phyloP scores from a whole-genome alignment of 352 stramenopile genomes.

The Pythium sp. region DNA sequence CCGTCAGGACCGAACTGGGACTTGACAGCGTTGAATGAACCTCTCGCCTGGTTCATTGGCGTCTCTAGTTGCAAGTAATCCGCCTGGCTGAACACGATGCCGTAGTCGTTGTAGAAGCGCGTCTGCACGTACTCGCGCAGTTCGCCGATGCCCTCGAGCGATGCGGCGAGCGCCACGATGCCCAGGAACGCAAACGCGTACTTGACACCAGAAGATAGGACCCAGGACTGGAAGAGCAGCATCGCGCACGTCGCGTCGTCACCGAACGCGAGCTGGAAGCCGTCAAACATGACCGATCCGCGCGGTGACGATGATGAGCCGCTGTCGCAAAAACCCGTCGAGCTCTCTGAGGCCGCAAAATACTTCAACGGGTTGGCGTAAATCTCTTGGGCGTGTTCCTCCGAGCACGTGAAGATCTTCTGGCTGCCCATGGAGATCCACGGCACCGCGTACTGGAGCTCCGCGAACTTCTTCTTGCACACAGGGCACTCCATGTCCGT shows the following conservation, averaged over 20 bases:
- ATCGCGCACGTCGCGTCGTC: slow-evolving; percentile 55
- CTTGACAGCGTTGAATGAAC: slow-evolving; percentile 25
- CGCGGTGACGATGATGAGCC: slow-evolving; percentile 32
- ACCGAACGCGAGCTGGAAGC: slow-evolving; percentile 73
- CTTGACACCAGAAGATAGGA: slow-evolving; percentile 60
- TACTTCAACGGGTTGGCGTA: slow-evolving; percentile 46
- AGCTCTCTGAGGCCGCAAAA: slow-evolving; percentile 28
- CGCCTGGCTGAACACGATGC: slow-evolving; percentile 51
- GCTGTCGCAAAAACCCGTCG: slow-evolving; percentile 53
- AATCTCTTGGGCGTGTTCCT: slow-evolving; percentile 55
- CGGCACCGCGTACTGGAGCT: slow-evolving; percentile 72
- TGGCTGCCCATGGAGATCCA: slow-evolving; percentile 68
- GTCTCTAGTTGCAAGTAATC: slow-evolving; percentile 56
- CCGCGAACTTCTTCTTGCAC: slow-evolving; percentile 44
- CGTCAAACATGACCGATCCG: slow-evolving; percentile 84
- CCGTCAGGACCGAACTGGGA: slow-evolving; percentile 16
- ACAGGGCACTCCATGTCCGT: slow-evolving; percentile 58
- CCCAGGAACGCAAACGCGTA: slow-evolving; percentile 79
- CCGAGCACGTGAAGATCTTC: slow-evolving; percentile 76
- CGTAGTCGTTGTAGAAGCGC: slow-evolving; percentile 50
- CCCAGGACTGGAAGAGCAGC: slow-evolving; percentile 81
- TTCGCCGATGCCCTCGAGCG: slow-evolving; percentile 61
- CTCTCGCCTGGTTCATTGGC: slow-evolving; percentile 18
- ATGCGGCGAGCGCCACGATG: slow-evolving; percentile 62
- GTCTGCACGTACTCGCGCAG: slow-evolving; percentile 43